A percentile compares a stretch with the other conserved stretches of the same genome.
Conservation (phyloP, 2,329 filamentous ascomycete genomes). For the Onygena corvina region DNA sequence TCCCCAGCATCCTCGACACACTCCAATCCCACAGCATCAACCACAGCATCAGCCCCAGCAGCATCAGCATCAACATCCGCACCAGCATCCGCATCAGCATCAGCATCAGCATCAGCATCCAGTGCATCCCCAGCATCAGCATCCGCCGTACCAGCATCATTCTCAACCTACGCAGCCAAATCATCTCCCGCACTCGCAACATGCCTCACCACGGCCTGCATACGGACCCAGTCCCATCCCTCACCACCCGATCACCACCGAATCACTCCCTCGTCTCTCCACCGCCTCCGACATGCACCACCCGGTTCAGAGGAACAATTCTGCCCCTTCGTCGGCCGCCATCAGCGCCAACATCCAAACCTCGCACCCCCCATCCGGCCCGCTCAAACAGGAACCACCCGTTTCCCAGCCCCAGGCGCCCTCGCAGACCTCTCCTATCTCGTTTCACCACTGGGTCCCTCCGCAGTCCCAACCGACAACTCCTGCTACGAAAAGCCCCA, state of each 20-base stretch:
- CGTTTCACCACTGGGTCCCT: constrained; percentile 89
- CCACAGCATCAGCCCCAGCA: constrained; percentile 21
- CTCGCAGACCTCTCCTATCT: constrained; percentile 59
- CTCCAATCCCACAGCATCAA: constrained; percentile 14
- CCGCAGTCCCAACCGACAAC: constrained; percentile 59
- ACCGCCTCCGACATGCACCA: constrained; percentile 15
- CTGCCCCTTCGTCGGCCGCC: constrained; percentile 11
- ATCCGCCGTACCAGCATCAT: constrained; percentile 16
- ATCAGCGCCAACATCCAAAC: constrained; percentile 15
- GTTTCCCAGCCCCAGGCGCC: constrained; percentile 19
- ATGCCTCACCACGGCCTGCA: constrained; percentile 23
- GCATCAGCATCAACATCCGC: constrained; percentile 18
- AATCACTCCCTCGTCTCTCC: constrained; percentile 24
- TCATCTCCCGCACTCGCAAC: constrained; percentile 16
- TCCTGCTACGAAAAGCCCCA: constrained; percentile 59
- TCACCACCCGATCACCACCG: constrained; percentile 16
- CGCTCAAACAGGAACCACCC: constrained; percentile 19
- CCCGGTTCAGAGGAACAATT: constrained; percentile 16
- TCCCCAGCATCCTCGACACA: constrained; percentile 12
- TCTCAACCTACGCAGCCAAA: constrained; percentile 16
- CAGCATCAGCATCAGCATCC: constrained; percentile 14
- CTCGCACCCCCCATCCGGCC: constrained; percentile 18
- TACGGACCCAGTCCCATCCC: neutral
- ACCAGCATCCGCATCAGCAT: constrained; percentile 11
- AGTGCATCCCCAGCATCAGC: constrained; percentile 12